phyloP scores from a whole-genome alignment of 768 basidiomycete species.

The Tylopilus felleus region DNA sequence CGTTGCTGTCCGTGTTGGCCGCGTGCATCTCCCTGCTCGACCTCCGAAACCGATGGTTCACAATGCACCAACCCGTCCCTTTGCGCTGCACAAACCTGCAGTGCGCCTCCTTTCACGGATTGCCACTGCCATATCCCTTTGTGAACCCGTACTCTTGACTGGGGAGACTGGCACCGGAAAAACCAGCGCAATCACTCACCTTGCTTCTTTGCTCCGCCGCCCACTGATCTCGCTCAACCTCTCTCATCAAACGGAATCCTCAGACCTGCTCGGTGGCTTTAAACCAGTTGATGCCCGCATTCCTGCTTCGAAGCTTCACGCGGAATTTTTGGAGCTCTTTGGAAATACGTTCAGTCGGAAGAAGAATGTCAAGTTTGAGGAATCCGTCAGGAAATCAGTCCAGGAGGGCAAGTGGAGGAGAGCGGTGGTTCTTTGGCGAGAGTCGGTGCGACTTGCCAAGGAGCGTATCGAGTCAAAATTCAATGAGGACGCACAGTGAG shows the following conservation, averaged over 20 bases:
- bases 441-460: conserved; percentile 65
- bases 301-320: conserved; percentile 67
- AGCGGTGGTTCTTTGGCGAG: conserved; percentile 78
- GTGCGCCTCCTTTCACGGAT: conserved; percentile 77
- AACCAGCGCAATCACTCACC: conserved; percentile 85
- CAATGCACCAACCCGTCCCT: conserved; percentile 50
- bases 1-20: conserved; percentile 57
- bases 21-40: conserved; percentile 54
- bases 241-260: conserved; percentile 94
- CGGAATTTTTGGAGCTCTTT: conserved; percentile 77
- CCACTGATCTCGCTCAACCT: conserved; percentile 87
- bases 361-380: conserved; percentile 85
- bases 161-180: conserved; percentile 99
- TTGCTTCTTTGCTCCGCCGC: conserved; percentile 72
- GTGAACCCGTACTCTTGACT: conserved; percentile 85
- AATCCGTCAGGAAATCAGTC: conserved; percentile 77
- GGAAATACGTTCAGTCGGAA: conserved; percentile 82
- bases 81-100: conserved; percentile 87
- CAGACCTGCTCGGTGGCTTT: conserved; percentile 92
- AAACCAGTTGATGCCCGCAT: conserved; percentile 91
- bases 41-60: conserved; percentile 34
- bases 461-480: conserved; percentile 50
- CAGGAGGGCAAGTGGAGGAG: conserved; percentile 83
- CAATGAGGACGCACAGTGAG: conserved; percentile 29
- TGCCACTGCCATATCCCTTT: conserved; percentile 62